A percentile compares a stretch with the other conserved stretches of the same genome.
Evolutionary conservation across 805 yeast genomes (phyloP).

Genomic region (Starmerella powellii): DNA sequence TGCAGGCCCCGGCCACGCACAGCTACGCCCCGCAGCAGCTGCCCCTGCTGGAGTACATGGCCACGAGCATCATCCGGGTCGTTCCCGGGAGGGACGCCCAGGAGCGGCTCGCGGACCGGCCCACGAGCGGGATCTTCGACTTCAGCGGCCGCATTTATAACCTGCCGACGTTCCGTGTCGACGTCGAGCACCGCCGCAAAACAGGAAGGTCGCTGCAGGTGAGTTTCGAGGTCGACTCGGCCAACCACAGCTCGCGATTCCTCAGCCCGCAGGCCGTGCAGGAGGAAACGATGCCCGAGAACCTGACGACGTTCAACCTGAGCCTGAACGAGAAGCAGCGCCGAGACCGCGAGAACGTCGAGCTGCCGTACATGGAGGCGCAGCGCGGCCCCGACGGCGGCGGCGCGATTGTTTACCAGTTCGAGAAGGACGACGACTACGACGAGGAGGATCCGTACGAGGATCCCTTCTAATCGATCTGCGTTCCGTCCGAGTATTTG

Average conservation of each 20-base stretch:
- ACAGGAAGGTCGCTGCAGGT: slow-evolving; percentile 68
- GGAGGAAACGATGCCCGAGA: slow-evolving; percentile 41
- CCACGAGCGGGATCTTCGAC: slow-evolving; percentile 21
- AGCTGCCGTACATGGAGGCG: slow-evolving; percentile 82
- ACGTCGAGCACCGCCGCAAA: slow-evolving; percentile 58
- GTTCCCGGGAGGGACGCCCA: slow-evolving; percentile 32
- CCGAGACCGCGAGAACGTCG: slow-evolving; percentile 70
- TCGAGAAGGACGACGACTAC: slow-evolving; percentile 92
- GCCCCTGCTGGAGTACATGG: slow-evolving; percentile 52
- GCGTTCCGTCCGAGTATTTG: too few species aligned
- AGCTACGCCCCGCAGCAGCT: slow-evolving; percentile 42
- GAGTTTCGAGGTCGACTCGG: slow-evolving; percentile 39
- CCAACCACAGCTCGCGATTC: slow-evolving; percentile 34
- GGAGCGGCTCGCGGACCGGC: slow-evolving; percentile 34
- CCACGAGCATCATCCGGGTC: slow-evolving; percentile 59
- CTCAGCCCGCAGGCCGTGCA: slow-evolving; percentile 24
- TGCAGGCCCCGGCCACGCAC: background rate
- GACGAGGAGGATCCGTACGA: slow-evolving; percentile 98
- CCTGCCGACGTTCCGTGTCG: slow-evolving; percentile 35
- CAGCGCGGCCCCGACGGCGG: slow-evolving; percentile 52
- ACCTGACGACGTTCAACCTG: slow-evolving; percentile 77
- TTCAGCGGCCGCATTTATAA: slow-evolving; percentile 34
- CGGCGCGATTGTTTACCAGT: slow-evolving; percentile 92
- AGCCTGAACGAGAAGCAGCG: slow-evolving; percentile 64
- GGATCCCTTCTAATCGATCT: slow-evolving; percentile 58